Base-by-base conservation (phyloP, 768 basidiomycete genomes). In the Tulasnella sp. region DNA sequence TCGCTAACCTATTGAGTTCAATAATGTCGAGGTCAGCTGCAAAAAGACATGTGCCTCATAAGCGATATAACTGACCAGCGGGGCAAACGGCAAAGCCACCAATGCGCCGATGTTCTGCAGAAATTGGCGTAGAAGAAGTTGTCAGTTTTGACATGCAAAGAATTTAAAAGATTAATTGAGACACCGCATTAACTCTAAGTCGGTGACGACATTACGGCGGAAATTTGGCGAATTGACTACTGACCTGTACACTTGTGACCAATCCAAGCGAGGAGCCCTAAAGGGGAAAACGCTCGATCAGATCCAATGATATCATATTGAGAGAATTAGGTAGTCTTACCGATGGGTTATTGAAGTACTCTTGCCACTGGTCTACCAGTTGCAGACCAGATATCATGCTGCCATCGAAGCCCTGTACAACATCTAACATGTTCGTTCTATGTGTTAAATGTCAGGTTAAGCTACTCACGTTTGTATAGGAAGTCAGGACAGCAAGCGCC, bases 21-120 rank as follows among this genome's bases (percentile, higher is more conserved):
- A n/a, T n/a, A n/a, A n/a, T n/a, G n/a, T n/a, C n/a, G n/a, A n/a
- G n/a, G n/a, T n/a, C n/a, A n/a, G n/a, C n/a, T n/a, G n/a, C n/a
- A n/a, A n/a, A n/a, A n/a, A n/a, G n/a, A n/a, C n/a, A n/a, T n/a
- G n/a, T n/a, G n/a, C n/a, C n/a, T n/a, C n/a, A n/a, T n/a, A n/a
- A n/a, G n/a, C n/a, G n/a, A n/a, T n/a, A n/a, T n/a, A n/a, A n/a
- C n/a, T n/a, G 27, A 71, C 66, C 43, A 69, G 71, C 1, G 81
- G 78, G 1, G 79, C 72, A 50, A 83, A 69, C 6, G 80, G 81
- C 4, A 81, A 68, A 3, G 73, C 78, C 72, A 77, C 29, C 9
- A 51, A 33, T 1, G 48, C 48, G n/a, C 48, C 48, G 8, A 51
- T 51, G 43, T 51, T 51, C 48, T 51, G 48, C n/a, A n/a, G n/a